Conservation (phyloP, 805 yeast genomes). For the Wickerhamiella dianesei region DNA sequence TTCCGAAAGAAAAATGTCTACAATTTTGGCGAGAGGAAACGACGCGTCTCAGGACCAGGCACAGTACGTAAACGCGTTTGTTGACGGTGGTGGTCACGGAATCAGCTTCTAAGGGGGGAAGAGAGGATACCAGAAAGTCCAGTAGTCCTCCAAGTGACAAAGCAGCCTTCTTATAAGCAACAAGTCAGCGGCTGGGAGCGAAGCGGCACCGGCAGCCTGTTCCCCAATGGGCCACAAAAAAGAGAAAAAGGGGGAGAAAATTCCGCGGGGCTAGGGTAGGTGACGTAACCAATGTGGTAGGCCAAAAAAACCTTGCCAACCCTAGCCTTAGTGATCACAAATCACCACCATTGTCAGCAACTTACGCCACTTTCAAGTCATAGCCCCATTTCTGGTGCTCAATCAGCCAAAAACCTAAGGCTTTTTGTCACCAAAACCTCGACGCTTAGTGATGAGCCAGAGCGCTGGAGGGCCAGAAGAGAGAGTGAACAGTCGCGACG, state of each 20-base stretch:
- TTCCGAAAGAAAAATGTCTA: no score
- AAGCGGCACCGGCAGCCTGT: no score
- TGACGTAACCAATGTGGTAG: no score
- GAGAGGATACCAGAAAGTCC: no score
- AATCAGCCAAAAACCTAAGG: neutral
- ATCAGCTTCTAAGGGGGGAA: no score
- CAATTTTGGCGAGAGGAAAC: no score
- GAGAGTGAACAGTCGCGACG: neutral
- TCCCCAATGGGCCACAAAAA: no score
- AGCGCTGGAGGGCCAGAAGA: neutral
- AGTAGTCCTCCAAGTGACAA: slow-evolving; percentile 2
- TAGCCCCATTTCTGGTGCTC: neutral
- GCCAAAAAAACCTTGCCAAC: neutral
- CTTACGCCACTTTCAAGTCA: neutral
- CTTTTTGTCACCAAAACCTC: neutral
- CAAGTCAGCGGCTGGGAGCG: slow-evolving; percentile 1
- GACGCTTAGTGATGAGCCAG: neutral
- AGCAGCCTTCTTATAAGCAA: neutral
- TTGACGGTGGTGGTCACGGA: neutral
- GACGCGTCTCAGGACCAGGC: no score
- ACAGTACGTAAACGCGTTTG: no score
- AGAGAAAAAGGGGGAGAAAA: neutral
- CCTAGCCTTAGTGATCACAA: neutral
- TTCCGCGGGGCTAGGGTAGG: neutral
- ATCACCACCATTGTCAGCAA: neutral